Conservation (phyloP, 306 rosid species). For the Lablab purpureus region DNA sequence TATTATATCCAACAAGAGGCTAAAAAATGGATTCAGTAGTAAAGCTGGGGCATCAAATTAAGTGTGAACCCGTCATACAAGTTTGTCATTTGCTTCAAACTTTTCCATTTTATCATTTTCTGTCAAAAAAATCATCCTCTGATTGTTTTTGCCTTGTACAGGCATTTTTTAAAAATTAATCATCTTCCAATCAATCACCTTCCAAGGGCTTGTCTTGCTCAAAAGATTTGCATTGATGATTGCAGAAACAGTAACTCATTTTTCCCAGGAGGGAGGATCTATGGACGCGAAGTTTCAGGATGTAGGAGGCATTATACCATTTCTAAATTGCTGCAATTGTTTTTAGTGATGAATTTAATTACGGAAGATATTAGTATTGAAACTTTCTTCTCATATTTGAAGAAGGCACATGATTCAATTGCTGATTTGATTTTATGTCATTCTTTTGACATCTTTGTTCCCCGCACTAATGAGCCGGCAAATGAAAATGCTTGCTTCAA, state of each 20-base stretch:
- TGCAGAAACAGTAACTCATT: constrained; percentile 57
- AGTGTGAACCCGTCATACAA: constrained; percentile 38
- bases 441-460: constrained; percentile 19
- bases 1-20: constrained; percentile 89
- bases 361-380: constrained; percentile 49
- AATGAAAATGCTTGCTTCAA: constrained; percentile 31
- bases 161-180: constrained; percentile 69
- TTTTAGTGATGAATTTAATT: constrained; percentile 59
- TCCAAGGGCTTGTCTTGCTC: constrained; percentile 57
- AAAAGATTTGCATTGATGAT: constrained; percentile 59
- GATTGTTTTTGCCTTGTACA: constrained; percentile 71
- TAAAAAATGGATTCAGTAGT: constrained; percentile 69
- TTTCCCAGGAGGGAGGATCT: constrained; percentile 56
- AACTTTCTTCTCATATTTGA: constrained; percentile 49
- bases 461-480: neutral
- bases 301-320: constrained; percentile 52
- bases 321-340: constrained; percentile 50
- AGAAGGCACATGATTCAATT: constrained; percentile 50
- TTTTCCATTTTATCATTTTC: constrained; percentile 42
- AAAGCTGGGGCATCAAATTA: constrained; percentile 66
- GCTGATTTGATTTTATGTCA: constrained; percentile 40
- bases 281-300: constrained; percentile 56
- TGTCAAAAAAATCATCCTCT: constrained; percentile 53
- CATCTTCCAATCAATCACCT: constrained; percentile 59
- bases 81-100: constrained; percentile 54